A percentile compares a stretch with the other conserved stretches of the same genome.
Conservation (phyloP, 768 basidiomycete genomes). For the Serendipita sp. region DNA sequence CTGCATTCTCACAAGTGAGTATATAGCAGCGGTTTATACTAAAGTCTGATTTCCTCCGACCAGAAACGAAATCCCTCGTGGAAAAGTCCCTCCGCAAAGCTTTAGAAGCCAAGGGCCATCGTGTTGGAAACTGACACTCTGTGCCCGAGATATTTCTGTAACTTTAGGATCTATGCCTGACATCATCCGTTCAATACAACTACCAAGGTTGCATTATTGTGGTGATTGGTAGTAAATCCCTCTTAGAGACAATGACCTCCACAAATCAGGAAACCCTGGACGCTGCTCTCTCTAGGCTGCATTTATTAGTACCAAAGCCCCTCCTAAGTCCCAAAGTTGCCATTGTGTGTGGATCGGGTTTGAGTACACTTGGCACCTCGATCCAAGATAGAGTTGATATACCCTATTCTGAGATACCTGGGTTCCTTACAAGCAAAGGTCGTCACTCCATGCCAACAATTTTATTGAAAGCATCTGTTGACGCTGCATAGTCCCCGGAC, state of each 20-base stretch:
- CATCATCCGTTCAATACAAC: no score
- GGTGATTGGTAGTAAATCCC: no score
- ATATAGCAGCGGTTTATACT: constrained; percentile 7
- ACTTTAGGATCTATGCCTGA: no score
- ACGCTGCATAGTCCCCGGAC: constrained; percentile 43
- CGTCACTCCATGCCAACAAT: not conserved
- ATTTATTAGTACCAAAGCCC: constrained; percentile 11
- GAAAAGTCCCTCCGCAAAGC: constrained; percentile 36
- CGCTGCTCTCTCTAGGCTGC: not conserved
- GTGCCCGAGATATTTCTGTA: no score
- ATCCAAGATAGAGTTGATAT: constrained; percentile 21
- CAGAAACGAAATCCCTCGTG: constrained; percentile 36
- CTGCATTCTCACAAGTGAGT: constrained; percentile 49
- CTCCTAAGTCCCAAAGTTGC: constrained; percentile 50
- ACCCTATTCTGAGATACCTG: constrained; percentile 50
- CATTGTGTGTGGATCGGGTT: constrained; percentile 76
- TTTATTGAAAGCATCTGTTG: not conserved
- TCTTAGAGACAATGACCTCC: not conserved
- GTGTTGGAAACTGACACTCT: no score
- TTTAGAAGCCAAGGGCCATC: constrained; percentile 17
- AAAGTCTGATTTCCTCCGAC: not conserved
- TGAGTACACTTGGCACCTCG: constrained; percentile 51
- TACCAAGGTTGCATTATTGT: no score
- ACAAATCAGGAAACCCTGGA: not conserved
- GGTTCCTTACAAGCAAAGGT: constrained; percentile 70